Evolutionary conservation across 2,329 filamentous ascomycete genomes (phyloP), one percentile per base, ranked within the genome.

Genomic region (Beauveria rudraprayagi): DNA sequence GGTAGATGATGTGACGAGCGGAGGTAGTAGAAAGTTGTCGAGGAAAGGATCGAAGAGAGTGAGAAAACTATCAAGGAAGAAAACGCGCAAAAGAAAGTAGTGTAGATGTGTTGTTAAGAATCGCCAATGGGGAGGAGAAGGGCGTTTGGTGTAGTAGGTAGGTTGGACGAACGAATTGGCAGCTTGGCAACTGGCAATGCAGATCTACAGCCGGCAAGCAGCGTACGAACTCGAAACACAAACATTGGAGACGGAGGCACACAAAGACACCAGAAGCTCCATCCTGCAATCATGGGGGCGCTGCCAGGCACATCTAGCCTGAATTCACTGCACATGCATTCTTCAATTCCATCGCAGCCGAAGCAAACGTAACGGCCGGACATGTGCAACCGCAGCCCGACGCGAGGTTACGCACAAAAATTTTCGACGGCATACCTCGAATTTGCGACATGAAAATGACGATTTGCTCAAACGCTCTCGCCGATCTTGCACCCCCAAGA

Each of bases 191-290:
- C 41, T 48, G 51, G 58, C 43, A 48, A 30, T 30, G 11, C 22
- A 14, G 51, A 61, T 61, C 41, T 61, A 61, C 51, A 56, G 44
- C 59, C 16, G 59, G 59, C 52, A 61, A 55, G 52, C 44, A 61
- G 50, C 34, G 26, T 51, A n/a, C n/a, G 11, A 37, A 53, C 48
- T 60, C 56, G 56, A 60, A 60, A 60, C 56, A 46, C 43, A 53
- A 60, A 60, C 40, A 60, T 60, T 51, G 56, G 56, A 48, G 48
- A 24, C 56, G 40, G 34, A 50, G 55, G 14, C 44, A 28, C 44
- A 28, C 55, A 24, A 19, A 26, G 44, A 26, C 16, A 17, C 22
- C 44, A 57, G 17, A 14, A 24, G 2, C 47, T 53, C 48, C 56
- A 52, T 60, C 17, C 26, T 30, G 48, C 56, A 40, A 34, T 11